phyloP scores from a whole-genome alignment of 495 filamentous ascomycete genomes.

The Hypoxylon cercidicola region DNA sequence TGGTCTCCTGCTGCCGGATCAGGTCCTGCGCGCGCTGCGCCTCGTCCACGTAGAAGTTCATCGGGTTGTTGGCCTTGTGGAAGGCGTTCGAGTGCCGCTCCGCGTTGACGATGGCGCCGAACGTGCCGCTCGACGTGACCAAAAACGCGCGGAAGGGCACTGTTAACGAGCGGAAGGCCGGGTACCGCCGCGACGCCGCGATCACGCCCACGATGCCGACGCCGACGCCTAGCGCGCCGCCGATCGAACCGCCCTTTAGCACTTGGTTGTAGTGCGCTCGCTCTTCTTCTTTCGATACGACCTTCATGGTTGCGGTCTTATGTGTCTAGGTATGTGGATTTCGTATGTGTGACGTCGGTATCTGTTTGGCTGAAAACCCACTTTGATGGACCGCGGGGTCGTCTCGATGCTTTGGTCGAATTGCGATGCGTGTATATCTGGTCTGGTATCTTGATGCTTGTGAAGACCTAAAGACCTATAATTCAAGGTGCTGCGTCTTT shows the following conservation, averaged over 20 bases:
- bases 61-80: constrained; percentile 74
- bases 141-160: constrained; percentile 92
- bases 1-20: constrained; percentile 60
- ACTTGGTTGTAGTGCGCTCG: constrained; percentile 70
- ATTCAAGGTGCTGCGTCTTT: background rate
- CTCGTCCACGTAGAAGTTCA: constrained; percentile 72
- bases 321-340: constrained; percentile 8
- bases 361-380: background rate
- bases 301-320: constrained; percentile 75
- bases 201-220: constrained; percentile 72
- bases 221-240: constrained; percentile 71
- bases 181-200: constrained; percentile 70
- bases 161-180: constrained; percentile 79
- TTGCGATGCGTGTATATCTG: background rate
- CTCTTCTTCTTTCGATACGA: constrained; percentile 95
- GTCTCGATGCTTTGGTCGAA: background rate
- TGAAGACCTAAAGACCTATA: background rate
- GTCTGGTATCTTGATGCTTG: background rate
- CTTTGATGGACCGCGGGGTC: background rate
- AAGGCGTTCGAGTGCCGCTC: constrained; percentile 80
- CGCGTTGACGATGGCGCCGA: constrained; percentile 84
- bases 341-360: background rate
- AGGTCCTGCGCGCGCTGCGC: constrained; percentile 53
- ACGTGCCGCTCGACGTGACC: constrained; percentile 82
- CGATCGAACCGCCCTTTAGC: constrained; percentile 79